Evolutionary conservation across 1,139 yeast species (phyloP).

Genomic region (Scheffersomyces quercinus): DNA sequence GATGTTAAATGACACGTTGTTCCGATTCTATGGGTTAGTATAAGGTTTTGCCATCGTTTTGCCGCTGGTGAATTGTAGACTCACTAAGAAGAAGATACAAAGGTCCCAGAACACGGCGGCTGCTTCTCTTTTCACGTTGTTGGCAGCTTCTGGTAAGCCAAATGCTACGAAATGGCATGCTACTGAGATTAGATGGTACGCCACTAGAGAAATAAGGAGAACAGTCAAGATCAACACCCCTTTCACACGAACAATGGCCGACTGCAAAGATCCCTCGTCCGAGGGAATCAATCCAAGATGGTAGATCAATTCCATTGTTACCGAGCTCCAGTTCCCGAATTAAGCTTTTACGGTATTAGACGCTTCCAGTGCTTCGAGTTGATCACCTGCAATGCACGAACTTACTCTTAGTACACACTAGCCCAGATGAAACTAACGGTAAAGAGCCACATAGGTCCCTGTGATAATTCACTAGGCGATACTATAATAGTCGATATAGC

Average conservation of each 20-base stretch:
- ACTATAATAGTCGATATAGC: too few species aligned
- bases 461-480: too few species aligned
- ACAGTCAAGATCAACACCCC: slow-evolving; percentile 11
- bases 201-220: slow-evolving; percentile 13
- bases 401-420: too few species aligned
- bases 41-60: slow-evolving; percentile 1
- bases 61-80: slow-evolving; percentile 11
- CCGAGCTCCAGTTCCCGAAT: too few species aligned
- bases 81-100: slow-evolving; percentile 33
- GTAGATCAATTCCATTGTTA: slow-evolving; percentile 22
- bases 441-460: too few species aligned
- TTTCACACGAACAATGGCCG: slow-evolving; percentile 4
- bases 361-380: too few species aligned
- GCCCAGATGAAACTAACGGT: too few species aligned
- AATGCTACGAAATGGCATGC: slow-evolving; percentile 15
- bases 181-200: slow-evolving; percentile 28
- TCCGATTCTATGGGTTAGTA: slow-evolving; percentile 25
- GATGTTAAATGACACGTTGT: slow-evolving; percentile 36
- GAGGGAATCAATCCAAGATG: slow-evolving; percentile 19
- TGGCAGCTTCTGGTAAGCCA: slow-evolving; percentile 30
- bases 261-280: neutral
- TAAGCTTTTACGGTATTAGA: too few species aligned
- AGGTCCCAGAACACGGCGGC: slow-evolving; percentile 37
- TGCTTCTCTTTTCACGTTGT: slow-evolving; percentile 20
- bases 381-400: too few species aligned